Evolutionary conservation across 2,329 filamentous ascomycete species (phyloP).

Genomic region (Neofusicoccum sp.): DNA sequence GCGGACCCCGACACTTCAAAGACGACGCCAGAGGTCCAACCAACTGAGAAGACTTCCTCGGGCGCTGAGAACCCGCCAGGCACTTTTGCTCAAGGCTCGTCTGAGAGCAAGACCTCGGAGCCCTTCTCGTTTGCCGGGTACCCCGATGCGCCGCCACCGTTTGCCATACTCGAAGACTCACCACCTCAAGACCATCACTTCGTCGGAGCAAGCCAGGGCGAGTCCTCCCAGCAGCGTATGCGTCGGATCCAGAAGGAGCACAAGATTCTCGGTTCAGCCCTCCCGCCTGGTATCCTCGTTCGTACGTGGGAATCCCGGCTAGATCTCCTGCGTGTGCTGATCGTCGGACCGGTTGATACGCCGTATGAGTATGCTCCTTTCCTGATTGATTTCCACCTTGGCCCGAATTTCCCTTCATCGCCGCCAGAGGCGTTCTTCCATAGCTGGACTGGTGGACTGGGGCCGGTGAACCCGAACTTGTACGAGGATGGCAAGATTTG

Average conservation of each 20-base stretch:
- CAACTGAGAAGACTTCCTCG: background rate
- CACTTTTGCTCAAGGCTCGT: background rate
- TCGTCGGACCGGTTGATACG: conserved; percentile 58
- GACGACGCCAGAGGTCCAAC: conserved; percentile 34
- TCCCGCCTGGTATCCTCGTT: conserved; percentile 58
- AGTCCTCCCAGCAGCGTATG: conserved; percentile 41
- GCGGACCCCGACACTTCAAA: conserved; percentile 32
- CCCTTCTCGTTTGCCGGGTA: conserved; percentile 16
- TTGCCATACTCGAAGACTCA: conserved; percentile 35
- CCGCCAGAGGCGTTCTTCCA: conserved; percentile 60
- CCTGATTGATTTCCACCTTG: conserved; percentile 58
- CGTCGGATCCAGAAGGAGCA: conserved; percentile 59
- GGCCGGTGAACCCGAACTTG: conserved; percentile 60
- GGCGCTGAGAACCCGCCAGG: background rate
- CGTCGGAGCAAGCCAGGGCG: conserved; percentile 19
- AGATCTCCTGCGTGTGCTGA: conserved; percentile 57
- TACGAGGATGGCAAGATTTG: conserved; percentile 64
- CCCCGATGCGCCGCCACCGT: conserved; percentile 25
- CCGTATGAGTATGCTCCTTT: conserved; percentile 62
- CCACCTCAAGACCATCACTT: conserved; percentile 41
- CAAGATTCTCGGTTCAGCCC: conserved; percentile 53
- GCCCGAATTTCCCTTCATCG: conserved; percentile 48
- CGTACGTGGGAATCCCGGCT: conserved; percentile 59
- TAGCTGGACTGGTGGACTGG: conserved; percentile 54
- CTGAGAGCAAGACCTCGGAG: conserved; percentile 18